These are phyloP conservation scores for Euphorbia lathyris DNA, from an alignment of 345 rosid genomes.

Conservation along the genomic window DNA sequence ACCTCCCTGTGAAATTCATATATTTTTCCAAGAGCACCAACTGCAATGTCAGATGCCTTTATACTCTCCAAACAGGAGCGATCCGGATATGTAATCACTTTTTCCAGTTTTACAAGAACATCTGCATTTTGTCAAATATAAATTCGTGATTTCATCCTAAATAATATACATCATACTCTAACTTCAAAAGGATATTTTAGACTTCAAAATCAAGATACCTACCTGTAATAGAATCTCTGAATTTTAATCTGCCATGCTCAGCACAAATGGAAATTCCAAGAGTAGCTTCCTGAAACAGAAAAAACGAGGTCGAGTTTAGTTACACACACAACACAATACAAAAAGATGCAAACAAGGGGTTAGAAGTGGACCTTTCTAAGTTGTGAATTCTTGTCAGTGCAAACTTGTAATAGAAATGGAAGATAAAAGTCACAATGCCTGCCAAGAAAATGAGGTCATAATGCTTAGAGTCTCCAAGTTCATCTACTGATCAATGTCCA, in stretches of 20 bases:
- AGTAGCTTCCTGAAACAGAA: conserved; percentile 13
- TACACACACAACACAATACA: background rate
- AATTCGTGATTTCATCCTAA: background rate
- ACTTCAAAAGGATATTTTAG: background rate
- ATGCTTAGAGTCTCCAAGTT: background rate
- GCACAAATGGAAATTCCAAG: conserved; percentile 13
- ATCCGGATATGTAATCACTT: conserved; percentile 5
- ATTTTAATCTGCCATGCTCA: conserved; percentile 14
- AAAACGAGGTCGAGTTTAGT: background rate
- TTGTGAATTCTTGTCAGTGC: conserved; percentile 7
- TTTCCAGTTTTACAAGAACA: conserved; percentile 5
- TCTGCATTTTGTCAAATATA: conserved; percentile 3
- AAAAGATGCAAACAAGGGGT: background rate
- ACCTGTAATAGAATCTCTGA: conserved; percentile 8
- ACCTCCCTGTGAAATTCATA: conserved; percentile 15
- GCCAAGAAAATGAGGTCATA: background rate
- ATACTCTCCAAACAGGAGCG: conserved; percentile 1
- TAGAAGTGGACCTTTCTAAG: conserved; percentile 8
- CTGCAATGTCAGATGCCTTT: conserved; percentile 21
- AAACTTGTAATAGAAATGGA: conserved; percentile 10
- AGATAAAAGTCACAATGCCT: conserved; percentile 12
- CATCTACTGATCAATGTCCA: background rate
- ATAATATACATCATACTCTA: background rate
- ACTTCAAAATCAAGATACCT: conserved; percentile 1
- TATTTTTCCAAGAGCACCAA: conserved; percentile 13